Percentiles rank a stretch among this genome's conserved stretches.
Evolutionary conservation across 2,329 filamentous ascomycete species (phyloP).

Genomic region (Hymenoscyphus fructigenus): DNA sequence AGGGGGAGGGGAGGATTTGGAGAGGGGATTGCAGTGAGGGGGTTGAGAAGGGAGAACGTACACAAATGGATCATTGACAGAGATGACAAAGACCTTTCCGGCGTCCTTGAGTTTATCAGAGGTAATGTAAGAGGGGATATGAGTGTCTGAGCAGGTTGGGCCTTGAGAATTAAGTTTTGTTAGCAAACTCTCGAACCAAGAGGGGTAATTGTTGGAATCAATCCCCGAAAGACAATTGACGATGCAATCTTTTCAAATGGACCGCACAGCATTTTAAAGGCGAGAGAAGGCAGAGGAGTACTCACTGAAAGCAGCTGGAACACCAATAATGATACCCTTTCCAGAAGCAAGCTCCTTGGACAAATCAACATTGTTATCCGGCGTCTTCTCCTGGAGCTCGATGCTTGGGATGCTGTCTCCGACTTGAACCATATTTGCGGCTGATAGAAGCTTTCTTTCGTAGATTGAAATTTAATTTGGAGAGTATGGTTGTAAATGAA

Average conservation of each 20-base stretch:
- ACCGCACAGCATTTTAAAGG: background rate
- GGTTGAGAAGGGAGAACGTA: slow-evolving; percentile 46
- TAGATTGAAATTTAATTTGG: background rate
- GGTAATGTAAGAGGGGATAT: slow-evolving; percentile 85
- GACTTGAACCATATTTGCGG: slow-evolving; percentile 52
- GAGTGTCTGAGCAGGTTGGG: slow-evolving; percentile 64
- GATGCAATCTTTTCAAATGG: too few species aligned
- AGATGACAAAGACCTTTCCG: slow-evolving; percentile 83
- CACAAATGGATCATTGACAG: slow-evolving; percentile 95
- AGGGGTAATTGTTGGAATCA: background rate
- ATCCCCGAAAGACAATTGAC: background rate
- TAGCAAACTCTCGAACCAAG: background rate
- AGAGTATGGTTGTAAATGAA: background rate
- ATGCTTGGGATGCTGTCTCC: slow-evolving; percentile 79
- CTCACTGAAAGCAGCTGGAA: slow-evolving; percentile 74
- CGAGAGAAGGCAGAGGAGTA: slow-evolving; percentile 17
- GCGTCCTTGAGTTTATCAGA: slow-evolving; percentile 75
- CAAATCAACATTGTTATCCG: slow-evolving; percentile 88
- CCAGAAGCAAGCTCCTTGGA: slow-evolving; percentile 69
- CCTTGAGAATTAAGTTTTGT: slow-evolving; percentile 37
- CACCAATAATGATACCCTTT: slow-evolving; percentile 81
- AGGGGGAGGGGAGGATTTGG: background rate
- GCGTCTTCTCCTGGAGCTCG: slow-evolving; percentile 79
- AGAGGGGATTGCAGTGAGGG: background rate
- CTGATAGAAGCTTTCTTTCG: background rate